Evolutionary conservation across 2,329 filamentous ascomycete genomes (phyloP).

Genomic region (Fusarium gaditjirri): DNA sequence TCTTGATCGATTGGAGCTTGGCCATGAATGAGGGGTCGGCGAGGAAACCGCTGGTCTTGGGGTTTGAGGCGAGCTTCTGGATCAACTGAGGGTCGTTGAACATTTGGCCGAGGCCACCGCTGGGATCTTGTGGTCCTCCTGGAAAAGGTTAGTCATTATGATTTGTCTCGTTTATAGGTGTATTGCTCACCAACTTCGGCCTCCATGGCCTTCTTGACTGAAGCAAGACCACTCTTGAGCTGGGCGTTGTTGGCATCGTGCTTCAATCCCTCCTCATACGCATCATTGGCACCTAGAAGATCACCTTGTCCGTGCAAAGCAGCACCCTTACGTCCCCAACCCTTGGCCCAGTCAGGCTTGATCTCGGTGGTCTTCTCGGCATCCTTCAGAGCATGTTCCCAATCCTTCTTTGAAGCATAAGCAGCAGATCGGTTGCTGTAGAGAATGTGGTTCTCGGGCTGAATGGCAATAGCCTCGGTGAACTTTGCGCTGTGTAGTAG

Average conservation of each 20-base stretch:
- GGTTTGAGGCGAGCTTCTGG: constrained; percentile 91
- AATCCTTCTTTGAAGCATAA: constrained; percentile 90
- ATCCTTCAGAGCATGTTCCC: constrained; percentile 84
- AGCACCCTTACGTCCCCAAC: constrained; percentile 92
- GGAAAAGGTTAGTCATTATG: constrained; percentile 6
- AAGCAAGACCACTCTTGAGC: constrained; percentile 86
- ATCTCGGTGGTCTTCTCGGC: constrained; percentile 93
- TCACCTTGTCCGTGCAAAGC: constrained; percentile 90
- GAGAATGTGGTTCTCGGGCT: constrained; percentile 92
- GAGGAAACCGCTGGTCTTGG: constrained; percentile 87
- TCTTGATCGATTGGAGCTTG: constrained; percentile 83
- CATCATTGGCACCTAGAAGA: constrained; percentile 84
- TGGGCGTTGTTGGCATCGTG: constrained; percentile 91
- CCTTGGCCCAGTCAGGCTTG: constrained; percentile 98
- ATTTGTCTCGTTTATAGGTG: not conserved
- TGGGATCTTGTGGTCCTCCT: constrained; percentile 65
- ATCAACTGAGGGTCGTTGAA: constrained; percentile 93
- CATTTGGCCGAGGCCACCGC: constrained; percentile 85
- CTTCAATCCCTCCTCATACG: constrained; percentile 95
- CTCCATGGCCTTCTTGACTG: constrained; percentile 89
- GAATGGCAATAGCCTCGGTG: constrained; percentile 88
- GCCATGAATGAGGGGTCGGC: constrained; percentile 88
- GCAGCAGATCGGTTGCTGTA: constrained; percentile 96
- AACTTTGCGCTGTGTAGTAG: constrained; percentile 80
- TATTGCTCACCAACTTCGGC: constrained; percentile 53